phyloP scores from a whole-genome alignment of 768 basidiomycete genomes.

The Mycena vulgaris region DNA sequence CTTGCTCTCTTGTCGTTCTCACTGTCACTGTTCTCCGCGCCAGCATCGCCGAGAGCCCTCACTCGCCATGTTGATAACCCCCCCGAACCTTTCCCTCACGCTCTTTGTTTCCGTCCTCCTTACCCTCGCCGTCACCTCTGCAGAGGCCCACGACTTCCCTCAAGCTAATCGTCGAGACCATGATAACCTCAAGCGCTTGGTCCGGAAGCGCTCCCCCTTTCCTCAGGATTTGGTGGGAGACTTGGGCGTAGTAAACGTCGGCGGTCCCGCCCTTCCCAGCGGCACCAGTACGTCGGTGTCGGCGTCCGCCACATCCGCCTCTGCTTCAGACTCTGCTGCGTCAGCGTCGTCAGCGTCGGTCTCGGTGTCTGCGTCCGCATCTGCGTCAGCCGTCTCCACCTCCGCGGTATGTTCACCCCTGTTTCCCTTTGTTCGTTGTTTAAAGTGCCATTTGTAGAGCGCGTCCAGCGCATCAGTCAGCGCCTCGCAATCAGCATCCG shows the following conservation, averaged over 20 bases:
- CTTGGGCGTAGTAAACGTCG: constrained; percentile 43
- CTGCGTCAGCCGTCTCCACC: too few relatives aligned
- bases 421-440: neutral
- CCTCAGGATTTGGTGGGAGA: constrained; percentile 38
- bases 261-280: constrained; percentile 37
- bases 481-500: constrained; percentile 28
- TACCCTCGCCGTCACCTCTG: constrained; percentile 64
- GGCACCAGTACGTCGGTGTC: constrained; percentile 23
- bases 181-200: constrained; percentile 71
- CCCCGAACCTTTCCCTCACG: constrained; percentile 67
- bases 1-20: constrained; percentile 11
- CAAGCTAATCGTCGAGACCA: constrained; percentile 67
- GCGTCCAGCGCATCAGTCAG: constrained; percentile 34
- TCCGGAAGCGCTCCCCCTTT: constrained; percentile 73
- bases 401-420: constrained; percentile 12
- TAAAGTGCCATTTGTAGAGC: constrained; percentile 1
- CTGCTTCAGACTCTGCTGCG: constrained; percentile 31
- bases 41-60: constrained; percentile 24
- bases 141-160: constrained; percentile 62
- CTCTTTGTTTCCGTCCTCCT: constrained; percentile 75
- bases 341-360: constrained; percentile 30
- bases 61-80: constrained; percentile 64
- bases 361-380: constrained; percentile 31
- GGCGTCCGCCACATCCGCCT: constrained; percentile 34
- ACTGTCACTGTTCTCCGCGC: constrained; percentile 23